phyloP scores from a whole-genome alignment of 176 grass and related monocot species.

The Aegilops bicornis region DNA sequence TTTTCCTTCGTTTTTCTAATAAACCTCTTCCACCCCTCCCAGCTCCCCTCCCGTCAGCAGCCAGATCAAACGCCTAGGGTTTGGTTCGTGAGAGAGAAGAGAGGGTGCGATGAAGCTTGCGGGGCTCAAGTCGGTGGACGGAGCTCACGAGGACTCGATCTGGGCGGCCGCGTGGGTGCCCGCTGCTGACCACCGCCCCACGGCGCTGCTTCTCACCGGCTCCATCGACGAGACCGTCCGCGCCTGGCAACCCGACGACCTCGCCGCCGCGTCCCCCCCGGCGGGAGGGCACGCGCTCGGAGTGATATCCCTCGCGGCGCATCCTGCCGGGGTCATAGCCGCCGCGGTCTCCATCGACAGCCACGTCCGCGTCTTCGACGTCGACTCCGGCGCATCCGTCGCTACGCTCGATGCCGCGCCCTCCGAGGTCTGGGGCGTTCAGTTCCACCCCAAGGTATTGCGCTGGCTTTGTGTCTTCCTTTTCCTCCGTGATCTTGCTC shows the following conservation, averaged over 20 bases:
- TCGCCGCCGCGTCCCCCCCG: conserved; percentile 41
- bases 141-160: conserved; percentile 86
- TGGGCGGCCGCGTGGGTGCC: conserved; percentile 89
- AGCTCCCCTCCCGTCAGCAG: neutral
- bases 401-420: conserved; percentile 75
- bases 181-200: conserved; percentile 40
- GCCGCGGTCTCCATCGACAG: conserved; percentile 77
- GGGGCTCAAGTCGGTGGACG: conserved; percentile 76
- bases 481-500: neutral
- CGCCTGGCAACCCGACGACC: conserved; percentile 71
- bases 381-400: conserved; percentile 61
- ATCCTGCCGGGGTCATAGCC: conserved; percentile 64
- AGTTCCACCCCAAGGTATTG: conserved; percentile 87
- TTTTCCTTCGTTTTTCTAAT: neutral
- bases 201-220: conserved; percentile 73
- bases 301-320: conserved; percentile 61
- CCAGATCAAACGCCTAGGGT: conserved; percentile 40
- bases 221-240: conserved; percentile 84
- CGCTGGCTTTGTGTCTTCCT: neutral
- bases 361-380: conserved; percentile 79
- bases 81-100: neutral
- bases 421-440: conserved; percentile 90
- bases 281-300: conserved; percentile 61
- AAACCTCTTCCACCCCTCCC: neutral
- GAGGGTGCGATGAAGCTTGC: conserved; percentile 66